Evolutionary conservation across 179 eudicot species (phyloP).

Genomic region (Drosera spatulata): DNA sequence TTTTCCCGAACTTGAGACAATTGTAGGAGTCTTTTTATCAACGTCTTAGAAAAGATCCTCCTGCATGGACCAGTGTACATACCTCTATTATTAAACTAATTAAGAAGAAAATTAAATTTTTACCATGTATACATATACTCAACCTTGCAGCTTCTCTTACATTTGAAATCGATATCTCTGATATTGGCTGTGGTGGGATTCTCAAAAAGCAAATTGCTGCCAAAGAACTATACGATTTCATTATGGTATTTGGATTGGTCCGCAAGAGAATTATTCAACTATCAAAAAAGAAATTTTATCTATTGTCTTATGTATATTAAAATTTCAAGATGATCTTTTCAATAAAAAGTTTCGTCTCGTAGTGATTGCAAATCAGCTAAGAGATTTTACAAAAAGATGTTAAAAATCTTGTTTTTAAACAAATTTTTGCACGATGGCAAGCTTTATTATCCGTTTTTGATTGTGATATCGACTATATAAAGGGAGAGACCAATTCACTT

Average conservation of each 20-base stretch:
- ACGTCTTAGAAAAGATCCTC: not conserved
- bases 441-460: not conserved
- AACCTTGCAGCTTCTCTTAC: not conserved
- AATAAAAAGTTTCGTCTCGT: slow-evolving; percentile 1
- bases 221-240: not conserved
- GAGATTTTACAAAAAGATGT: slow-evolving; percentile 8
- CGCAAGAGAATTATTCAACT: slow-evolving; percentile 3
- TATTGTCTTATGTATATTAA: slow-evolving; percentile 2
- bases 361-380: slow-evolving; percentile 4
- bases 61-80: not conserved
- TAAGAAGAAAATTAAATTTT: not conserved
- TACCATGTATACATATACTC: not conserved
- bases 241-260: not conserved
- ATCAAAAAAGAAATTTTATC: slow-evolving; percentile 10
- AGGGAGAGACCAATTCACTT: not conserved
- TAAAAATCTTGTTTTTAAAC: slow-evolving; percentile 8
- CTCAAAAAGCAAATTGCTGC: not conserved
- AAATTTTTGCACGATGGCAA: slow-evolving; percentile 5
- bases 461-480: no score
- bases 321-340: not conserved
- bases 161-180: no score
- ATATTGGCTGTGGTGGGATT: no score
- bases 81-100: not conserved
- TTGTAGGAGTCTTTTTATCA: no score
- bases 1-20: no score